Percentiles rank a stretch among this genome's conserved stretches.
Conservation (phyloP, 116 monocot species). For the Phalaenopsis hybrid region DNA sequence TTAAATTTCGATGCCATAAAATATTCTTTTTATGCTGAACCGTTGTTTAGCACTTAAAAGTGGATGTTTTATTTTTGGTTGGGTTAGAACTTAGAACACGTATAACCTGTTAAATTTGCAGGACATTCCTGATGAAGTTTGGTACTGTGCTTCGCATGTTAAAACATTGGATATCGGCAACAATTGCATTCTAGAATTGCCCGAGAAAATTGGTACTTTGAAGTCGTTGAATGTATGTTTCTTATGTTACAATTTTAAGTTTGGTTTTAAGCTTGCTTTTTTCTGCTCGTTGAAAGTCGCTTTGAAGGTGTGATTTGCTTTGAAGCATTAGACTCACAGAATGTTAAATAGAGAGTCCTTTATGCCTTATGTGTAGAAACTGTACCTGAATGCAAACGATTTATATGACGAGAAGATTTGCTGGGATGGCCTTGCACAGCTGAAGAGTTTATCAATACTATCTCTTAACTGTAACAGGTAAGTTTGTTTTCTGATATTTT, state of each 20-base stretch:
- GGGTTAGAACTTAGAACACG: no score
- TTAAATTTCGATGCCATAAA: no score
- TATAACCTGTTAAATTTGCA: slow-evolving; percentile 14
- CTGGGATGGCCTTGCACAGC: slow-evolving; percentile 73
- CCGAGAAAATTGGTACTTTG: slow-evolving; percentile 40
- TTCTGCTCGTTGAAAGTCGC: neutral
- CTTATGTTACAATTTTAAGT: neutral
- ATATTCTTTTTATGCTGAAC: no score
- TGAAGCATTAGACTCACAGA: neutral
- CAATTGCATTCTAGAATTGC: slow-evolving; percentile 66
- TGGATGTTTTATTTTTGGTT: no score
- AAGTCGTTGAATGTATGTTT: slow-evolving; percentile 55
- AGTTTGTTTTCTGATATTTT: slow-evolving; percentile 16
- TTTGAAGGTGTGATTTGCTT: neutral
- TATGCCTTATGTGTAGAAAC: slow-evolving; percentile 54
- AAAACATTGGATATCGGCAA: slow-evolving; percentile 61
- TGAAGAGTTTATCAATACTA: slow-evolving; percentile 53
- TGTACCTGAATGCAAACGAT: slow-evolving; percentile 70
- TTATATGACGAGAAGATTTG: slow-evolving; percentile 49
- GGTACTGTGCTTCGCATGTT: slow-evolving; percentile 56
- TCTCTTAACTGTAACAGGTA: slow-evolving; percentile 70
- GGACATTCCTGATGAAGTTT: slow-evolving; percentile 73
- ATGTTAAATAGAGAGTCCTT: neutral
- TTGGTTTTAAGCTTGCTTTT: neutral
- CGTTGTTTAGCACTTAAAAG: no score